Percentiles rank a stretch among this genome's conserved stretches.
Conservation (phyloP, 441 rosid species). For the Breynia disticha region DNA sequence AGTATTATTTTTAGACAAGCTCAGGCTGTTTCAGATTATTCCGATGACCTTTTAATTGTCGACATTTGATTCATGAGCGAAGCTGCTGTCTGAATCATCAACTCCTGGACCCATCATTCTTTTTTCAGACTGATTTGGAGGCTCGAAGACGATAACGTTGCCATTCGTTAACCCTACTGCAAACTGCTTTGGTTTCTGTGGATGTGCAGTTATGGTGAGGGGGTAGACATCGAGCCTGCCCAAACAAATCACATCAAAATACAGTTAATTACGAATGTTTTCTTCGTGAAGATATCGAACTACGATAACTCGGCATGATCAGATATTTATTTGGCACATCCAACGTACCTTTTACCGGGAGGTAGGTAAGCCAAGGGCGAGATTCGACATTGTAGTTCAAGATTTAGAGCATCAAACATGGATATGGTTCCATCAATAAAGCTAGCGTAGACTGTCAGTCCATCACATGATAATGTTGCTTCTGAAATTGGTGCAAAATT, state of each 20-base stretch:
- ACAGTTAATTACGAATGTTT: too few species aligned
- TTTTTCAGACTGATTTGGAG: slow-evolving; percentile 20
- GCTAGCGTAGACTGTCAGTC: slow-evolving; percentile 41
- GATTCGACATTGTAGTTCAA: slow-evolving; percentile 31
- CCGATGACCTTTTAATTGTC: not conserved
- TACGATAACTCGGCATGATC: not conserved
- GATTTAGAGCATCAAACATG: slow-evolving; percentile 31
- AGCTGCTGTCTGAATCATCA: slow-evolving; percentile 15
- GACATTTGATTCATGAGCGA: slow-evolving; percentile 2
- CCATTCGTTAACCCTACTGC: slow-evolving; percentile 45
- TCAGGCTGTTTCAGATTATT: too few species aligned
- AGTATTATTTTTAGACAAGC: too few species aligned
- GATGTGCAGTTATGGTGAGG: slow-evolving; percentile 43
- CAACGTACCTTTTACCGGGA: slow-evolving; percentile 16
- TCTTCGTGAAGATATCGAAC: too few species aligned
- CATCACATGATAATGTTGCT: slow-evolving; percentile 51
- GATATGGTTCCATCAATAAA: slow-evolving; percentile 39
- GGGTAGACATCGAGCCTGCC: slow-evolving; percentile 31
- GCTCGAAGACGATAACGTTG: slow-evolving; percentile 35
- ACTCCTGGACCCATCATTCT: slow-evolving; percentile 24
- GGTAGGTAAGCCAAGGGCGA: slow-evolving; percentile 27
- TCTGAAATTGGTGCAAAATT: slow-evolving; percentile 27
- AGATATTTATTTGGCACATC: too few species aligned
- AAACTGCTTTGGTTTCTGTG: slow-evolving; percentile 43
- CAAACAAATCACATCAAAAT: not conserved